Percentiles rank a stretch among this genome's conserved stretches.
Conservation (phyloP, 164 flowering plant genomes). For the Aristolochia fimbriata region DNA sequence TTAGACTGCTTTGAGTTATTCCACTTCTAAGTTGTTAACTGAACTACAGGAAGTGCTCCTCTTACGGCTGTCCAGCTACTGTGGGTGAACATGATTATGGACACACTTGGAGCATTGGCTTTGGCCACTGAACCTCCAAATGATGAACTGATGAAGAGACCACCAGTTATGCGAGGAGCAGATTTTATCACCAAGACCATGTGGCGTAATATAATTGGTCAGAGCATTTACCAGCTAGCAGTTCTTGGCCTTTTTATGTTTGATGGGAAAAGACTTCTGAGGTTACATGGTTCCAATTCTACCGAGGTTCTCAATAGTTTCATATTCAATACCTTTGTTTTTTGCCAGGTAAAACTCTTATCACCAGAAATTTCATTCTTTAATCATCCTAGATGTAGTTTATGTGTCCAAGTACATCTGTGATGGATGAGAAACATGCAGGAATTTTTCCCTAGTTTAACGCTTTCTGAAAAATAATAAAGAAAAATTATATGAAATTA, state of each 20-base stretch:
- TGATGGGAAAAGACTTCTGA: conserved; percentile 39
- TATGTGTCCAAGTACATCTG: too few relatives aligned
- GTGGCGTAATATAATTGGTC: conserved; percentile 88
- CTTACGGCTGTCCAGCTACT: conserved; percentile 79
- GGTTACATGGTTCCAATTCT: conserved; percentile 37
- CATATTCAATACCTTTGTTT: conserved; percentile 66
- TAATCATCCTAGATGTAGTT: too few relatives aligned
- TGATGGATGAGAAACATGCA: too few relatives aligned
- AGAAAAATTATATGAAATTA: too few relatives aligned
- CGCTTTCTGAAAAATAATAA: too few relatives aligned
- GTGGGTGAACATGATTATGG: conserved; percentile 92
- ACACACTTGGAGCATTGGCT: conserved; percentile 79
- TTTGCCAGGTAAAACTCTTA: conserved; percentile 54
- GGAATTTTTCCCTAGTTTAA: too few relatives aligned
- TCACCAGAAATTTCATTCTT: background rate
- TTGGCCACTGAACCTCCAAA: conserved; percentile 78
- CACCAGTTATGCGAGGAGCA: conserved; percentile 44
- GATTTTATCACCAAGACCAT: conserved; percentile 46
- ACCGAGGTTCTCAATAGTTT: conserved; percentile 37
- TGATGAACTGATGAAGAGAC: conserved; percentile 53
- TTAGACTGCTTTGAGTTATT: background rate
- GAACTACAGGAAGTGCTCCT: conserved; percentile 66
- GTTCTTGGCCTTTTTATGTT: conserved; percentile 39
- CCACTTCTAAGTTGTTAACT: conserved; percentile 3
- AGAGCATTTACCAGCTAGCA: conserved; percentile 52